phyloP scores from a whole-genome alignment of 2,329 filamentous ascomycete genomes.

The Botrytis porri region DNA sequence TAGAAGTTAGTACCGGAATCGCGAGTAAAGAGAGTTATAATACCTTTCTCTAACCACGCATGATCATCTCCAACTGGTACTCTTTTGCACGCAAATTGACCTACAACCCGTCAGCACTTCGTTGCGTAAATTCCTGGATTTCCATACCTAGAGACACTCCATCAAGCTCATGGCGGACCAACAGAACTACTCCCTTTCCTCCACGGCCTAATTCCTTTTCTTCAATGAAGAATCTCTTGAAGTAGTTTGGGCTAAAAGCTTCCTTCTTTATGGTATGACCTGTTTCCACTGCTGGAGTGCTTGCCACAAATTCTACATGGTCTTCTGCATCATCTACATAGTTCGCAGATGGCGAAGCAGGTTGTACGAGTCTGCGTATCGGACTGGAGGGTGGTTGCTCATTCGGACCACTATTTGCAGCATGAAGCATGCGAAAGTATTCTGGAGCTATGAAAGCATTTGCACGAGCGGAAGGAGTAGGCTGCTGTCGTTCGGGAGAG shows the following conservation, averaged over 20 bases:
- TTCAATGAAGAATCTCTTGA: constrained; percentile 88
- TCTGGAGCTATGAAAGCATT: constrained; percentile 76
- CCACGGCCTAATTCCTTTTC: constrained; percentile 83
- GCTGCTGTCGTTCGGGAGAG: constrained; percentile 48
- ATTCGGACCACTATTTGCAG: constrained; percentile 48
- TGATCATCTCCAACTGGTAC: constrained; percentile 95
- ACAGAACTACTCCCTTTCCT: constrained; percentile 88
- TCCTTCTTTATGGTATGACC: constrained; percentile 75
- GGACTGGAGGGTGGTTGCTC: constrained; percentile 49
- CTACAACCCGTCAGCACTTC: constrained; percentile 26
- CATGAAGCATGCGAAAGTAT: constrained; percentile 91
- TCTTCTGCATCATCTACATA: constrained; percentile 31
- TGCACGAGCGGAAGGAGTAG: constrained; percentile 39
- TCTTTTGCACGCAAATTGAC: constrained; percentile 93
- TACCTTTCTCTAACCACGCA: constrained; percentile 81
- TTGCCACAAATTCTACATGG: constrained; percentile 50
- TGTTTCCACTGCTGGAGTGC: constrained; percentile 44
- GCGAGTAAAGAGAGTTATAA: not conserved
- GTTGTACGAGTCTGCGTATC: constrained; percentile 46
- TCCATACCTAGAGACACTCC: constrained; percentile 67
- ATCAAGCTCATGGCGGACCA: constrained; percentile 92
- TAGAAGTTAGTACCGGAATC: constrained; percentile 21
- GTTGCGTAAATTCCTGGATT: not conserved
- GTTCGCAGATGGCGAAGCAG: constrained; percentile 30
- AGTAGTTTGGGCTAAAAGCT: constrained; percentile 90